Base-by-base conservation (phyloP, 331 rosid species). In the Malus hybrid region DNA sequence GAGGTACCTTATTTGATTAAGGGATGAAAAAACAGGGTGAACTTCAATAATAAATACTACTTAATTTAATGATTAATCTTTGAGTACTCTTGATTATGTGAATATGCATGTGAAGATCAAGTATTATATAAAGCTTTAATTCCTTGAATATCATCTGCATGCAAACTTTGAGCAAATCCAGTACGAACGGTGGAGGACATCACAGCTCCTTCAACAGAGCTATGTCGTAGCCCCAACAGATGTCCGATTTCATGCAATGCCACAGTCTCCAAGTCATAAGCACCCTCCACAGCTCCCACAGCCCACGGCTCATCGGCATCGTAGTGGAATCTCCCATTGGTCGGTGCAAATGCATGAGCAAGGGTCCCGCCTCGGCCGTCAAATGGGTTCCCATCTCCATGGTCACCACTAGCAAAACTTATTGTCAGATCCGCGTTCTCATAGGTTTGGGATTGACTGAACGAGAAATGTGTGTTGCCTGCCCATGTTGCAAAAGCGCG, bases 171-270 rank as follows among this genome's bases (percentile, higher is more conserved):
- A 10, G 76, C 74, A 4, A 6, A 5, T 18, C 86, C 90, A 4
- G 9, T 0, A 0, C 7, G 9, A 15, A 84, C 28, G 10, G 4
- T 2, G 1, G 89, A 32, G 15, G 14, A 55, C 85, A 85, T 82
- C 32, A 80, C 36, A 10, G 86, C 78, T n/a, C 77, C 80, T 4
- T 13, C 48, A 29, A 82, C 72, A 1, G 71, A 68, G 69, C 85
- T 82, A 18, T 85, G 89, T 4, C 42, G n/a, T 1, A 82, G 81
- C 14, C 84, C 88, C 4, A 85, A 79, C 60, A 82, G 61, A 20
- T 85, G 88, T 1, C 89, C 86, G 13, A 77, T 82, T 31, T 80
- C 89, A 66, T 82, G 89, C 81, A 85, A 22, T 3, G 86, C 83
- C 33, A 80, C 80, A 0, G 83, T 76, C 54, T 85, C 80, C 32